A percentile compares a stretch with the other conserved stretches of the same genome.
Conservation (phyloP, 305 asterid species). For the Fraxinus greggii region DNA sequence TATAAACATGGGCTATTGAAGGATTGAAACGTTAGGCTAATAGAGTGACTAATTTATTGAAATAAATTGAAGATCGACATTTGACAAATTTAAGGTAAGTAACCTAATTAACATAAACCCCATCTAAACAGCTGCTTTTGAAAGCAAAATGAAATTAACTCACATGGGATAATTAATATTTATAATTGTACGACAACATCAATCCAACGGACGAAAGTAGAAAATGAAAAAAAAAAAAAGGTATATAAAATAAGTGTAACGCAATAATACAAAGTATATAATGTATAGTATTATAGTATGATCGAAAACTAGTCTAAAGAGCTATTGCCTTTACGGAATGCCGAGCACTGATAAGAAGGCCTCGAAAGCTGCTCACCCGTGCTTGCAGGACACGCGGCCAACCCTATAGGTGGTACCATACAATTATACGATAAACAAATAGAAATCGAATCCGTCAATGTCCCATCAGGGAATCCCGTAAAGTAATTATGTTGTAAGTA, state of each 20-base stretch:
- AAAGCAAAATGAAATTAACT: neutral
- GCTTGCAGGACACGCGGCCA: slow-evolving; percentile 62
- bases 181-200: neutral
- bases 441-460: slow-evolving; percentile 55
- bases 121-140: neutral
- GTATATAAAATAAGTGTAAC: neutral
- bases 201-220: neutral
- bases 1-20: too few relatives aligned
- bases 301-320: neutral
- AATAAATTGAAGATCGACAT: too few relatives aligned
- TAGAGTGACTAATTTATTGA: too few relatives aligned
- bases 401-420: slow-evolving; percentile 56
- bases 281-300: neutral
- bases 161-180: neutral
- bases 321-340: slow-evolving; percentile 11
- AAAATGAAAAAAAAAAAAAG: neutral
- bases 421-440: slow-evolving; percentile 70
- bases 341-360: slow-evolving; percentile 67
- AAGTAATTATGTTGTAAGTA: slow-evolving; percentile 74
- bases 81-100: too few relatives aligned
- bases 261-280: neutral
- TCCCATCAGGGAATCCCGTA: slow-evolving; percentile 53
- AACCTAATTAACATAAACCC: neutral
- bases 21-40: too few relatives aligned
- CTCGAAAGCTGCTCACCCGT: slow-evolving; percentile 61